Evolutionary conservation across 805 yeast species (phyloP), one percentile per base, ranked within the genome.

Genomic region (Kazachstania kunashirensis): DNA sequence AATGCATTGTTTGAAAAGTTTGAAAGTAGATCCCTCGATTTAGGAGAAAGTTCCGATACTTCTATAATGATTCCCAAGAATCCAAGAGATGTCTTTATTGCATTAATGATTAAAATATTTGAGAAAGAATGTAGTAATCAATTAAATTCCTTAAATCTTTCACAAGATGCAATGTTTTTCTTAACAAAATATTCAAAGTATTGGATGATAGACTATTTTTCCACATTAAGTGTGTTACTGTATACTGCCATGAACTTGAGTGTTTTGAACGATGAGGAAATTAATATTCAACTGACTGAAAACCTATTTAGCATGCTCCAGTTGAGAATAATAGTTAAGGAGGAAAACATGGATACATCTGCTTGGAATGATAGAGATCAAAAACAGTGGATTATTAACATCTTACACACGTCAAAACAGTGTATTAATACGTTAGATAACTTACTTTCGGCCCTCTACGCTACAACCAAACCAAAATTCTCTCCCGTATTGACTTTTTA

Each of bases 121-220:
- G 61, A 60, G 19, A 46, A 54, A n/a, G 75, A 68, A 24, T 41
- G 41, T 16, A 19, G 29, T 2, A 23, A 31, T n/a, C 38, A 38
- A 20, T 20, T 24, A n/a, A 37, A 31, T 9, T 31, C 42, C 5
- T 31, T 48, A n/a, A 41, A 33, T 10, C 44, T 70, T n/a, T 59
- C 76, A 1, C 71, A 70, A 41, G 52, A 64, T 13, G 61, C 73
- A 0, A 52, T 57, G 6, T 65, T 62, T 31, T 52, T 79, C 10
- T 47, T 79, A 3, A 54, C 50, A 1, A 53, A 64, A 12, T 70
- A 73, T 37, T 61, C 73, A 6, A 65, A 61, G 28, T 62, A 71
- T 36, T 82, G 92, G 92, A 61, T 81, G 39, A 53, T 79, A 4
- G 70, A 52, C 28, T 46, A 68, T 40, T 54, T 53, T 6, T 61